Conservation (phyloP, 495 filamentous ascomycete genomes). For the Penicillium longicatenatum region DNA sequence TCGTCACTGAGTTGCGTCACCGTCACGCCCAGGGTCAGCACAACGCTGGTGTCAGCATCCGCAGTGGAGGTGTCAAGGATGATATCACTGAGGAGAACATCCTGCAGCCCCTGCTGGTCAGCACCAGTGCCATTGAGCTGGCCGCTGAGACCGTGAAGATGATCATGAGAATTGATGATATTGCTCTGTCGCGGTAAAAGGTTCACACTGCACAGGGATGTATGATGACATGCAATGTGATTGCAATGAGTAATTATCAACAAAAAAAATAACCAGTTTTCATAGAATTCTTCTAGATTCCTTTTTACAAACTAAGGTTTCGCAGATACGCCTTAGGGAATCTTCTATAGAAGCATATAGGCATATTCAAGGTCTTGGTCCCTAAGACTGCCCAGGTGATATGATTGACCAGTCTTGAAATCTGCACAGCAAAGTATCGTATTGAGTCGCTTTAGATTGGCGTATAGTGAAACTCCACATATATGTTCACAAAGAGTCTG, state of each 20-base stretch:
- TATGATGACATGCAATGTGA: conserved; percentile 34
- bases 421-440: neutral
- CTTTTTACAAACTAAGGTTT: neutral
- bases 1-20: conserved; percentile 95
- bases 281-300: neutral
- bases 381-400: neutral
- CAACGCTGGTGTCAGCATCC: conserved; percentile 96
- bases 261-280: conserved; percentile 32
- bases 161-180: conserved; percentile 96
- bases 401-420: neutral
- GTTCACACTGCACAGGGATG: conserved; percentile 24
- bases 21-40: conserved; percentile 91
- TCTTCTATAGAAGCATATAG: neutral
- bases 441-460: neutral
- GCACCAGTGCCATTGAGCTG: conserved; percentile 94
- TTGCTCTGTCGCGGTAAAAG: conserved; percentile 66
- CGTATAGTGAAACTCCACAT: neutral
- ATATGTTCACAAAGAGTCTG: neutral
- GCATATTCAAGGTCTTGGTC: no score
- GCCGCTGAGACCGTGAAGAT: conserved; percentile 98
- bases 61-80: conserved; percentile 91
- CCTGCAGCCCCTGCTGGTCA: conserved; percentile 91
- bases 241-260: conserved; percentile 33
- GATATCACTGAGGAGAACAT: conserved; percentile 98
- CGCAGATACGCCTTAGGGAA: neutral